A percentile compares a stretch with the other conserved stretches of the same genome.
phyloP scores from a whole-genome alignment of 2,329 filamentous ascomycete genomes.

The Colletotrichum falcatum region DNA sequence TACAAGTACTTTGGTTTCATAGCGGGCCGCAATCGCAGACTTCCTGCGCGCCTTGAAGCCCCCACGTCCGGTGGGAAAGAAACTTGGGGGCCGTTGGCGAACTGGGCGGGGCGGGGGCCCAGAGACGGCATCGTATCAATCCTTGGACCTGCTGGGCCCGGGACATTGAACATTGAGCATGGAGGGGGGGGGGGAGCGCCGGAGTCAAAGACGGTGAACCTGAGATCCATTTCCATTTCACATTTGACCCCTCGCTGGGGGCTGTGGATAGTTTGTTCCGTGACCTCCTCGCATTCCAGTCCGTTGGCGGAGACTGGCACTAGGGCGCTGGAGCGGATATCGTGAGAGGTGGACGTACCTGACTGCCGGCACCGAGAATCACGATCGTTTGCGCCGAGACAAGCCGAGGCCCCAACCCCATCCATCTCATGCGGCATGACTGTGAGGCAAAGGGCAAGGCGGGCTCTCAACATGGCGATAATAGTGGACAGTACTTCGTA shows the following conservation, averaged over 20 bases:
- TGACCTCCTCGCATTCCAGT: background rate
- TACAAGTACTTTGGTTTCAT: background rate
- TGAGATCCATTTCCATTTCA: slow-evolving; percentile 4
- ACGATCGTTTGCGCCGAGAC: background rate
- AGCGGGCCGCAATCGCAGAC: background rate
- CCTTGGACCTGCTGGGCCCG: slow-evolving; percentile 4
- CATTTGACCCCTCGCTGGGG: slow-evolving; percentile 9
- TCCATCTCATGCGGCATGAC: too few species aligned
- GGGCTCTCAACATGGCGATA: too few species aligned
- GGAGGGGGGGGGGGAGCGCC: background rate
- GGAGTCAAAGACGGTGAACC: slow-evolving; percentile 24
- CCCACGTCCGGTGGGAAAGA: background rate
- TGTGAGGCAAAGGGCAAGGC: background rate
- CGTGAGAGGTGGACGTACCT: background rate
- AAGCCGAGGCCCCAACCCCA: too few species aligned
- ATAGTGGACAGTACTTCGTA: too few species aligned
- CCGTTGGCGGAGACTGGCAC: slow-evolving; percentile 16
- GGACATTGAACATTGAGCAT: slow-evolving; percentile 3
- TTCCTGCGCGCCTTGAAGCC: background rate
- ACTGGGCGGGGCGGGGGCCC: too few species aligned
- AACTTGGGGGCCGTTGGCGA: too few species aligned
- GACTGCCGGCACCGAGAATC: background rate
- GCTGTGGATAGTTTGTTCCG: slow-evolving; percentile 7
- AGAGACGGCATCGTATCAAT: slow-evolving; percentile 28
- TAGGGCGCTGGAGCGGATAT: background rate